These are phyloP conservation scores for Phytophthora multivora DNA, from an alignment of 352 stramenopile species.

Conservation along the genomic window DNA sequence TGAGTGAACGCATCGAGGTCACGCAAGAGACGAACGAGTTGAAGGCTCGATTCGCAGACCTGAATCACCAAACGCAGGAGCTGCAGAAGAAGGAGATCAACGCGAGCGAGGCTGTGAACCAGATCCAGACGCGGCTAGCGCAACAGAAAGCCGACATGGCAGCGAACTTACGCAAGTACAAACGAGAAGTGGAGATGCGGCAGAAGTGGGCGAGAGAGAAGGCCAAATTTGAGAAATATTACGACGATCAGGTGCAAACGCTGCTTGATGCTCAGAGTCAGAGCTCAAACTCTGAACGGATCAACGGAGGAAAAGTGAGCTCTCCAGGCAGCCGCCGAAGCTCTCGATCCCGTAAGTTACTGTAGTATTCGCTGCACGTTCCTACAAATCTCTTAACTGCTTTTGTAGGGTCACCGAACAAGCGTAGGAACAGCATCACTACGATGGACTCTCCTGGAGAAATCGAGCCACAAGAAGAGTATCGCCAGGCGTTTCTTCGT, in stretches of 20 bases:
- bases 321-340: slow-evolving; percentile 6
- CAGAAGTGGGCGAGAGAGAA: slow-evolving; percentile 83
- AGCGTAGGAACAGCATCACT: slow-evolving; percentile 10
- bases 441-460: slow-evolving; percentile 12
- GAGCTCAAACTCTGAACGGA: not conserved
- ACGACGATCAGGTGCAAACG: slow-evolving; percentile 70
- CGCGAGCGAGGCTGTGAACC: slow-evolving; percentile 70
- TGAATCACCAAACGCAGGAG: slow-evolving; percentile 72
- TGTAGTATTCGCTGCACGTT: not conserved
- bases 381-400: not conserved
- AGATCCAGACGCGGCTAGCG: slow-evolving; percentile 64
- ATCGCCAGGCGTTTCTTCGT: slow-evolving; percentile 65
- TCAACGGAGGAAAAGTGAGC: not conserved
- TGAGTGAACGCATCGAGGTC: slow-evolving; percentile 58
- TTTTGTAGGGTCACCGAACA: slow-evolving; percentile 19
- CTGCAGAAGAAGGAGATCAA: slow-evolving; percentile 80
- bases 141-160: slow-evolving; percentile 80
- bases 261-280: slow-evolving; percentile 22
- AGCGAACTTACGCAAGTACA: slow-evolving; percentile 60
- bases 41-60: slow-evolving; percentile 61
- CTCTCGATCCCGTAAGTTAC: slow-evolving; percentile 18
- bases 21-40: slow-evolving; percentile 65
- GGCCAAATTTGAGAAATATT: slow-evolving; percentile 87
- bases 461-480: slow-evolving; percentile 39
- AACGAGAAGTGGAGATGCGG: slow-evolving; percentile 67